phyloP scores from a whole-genome alignment of 2,329 filamentous ascomycete species.

The Beauveria varroae region DNA sequence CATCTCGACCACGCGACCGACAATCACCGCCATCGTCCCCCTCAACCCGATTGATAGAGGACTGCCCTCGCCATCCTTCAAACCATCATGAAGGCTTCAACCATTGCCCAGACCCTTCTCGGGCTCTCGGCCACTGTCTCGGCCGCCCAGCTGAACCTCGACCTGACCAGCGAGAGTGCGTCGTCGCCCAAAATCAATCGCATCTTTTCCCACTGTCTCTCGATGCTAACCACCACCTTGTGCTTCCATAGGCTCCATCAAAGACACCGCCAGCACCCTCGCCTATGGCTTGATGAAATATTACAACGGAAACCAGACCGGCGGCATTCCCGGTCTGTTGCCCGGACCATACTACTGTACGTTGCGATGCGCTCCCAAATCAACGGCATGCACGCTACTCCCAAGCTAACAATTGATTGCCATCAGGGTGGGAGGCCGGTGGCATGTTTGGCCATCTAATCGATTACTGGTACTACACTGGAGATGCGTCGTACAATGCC shows the following conservation, averaged over 20 bases:
- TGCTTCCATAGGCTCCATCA: slow-evolving; percentile 37
- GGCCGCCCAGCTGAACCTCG: background rate
- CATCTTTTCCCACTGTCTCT: background rate
- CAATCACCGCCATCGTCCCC: background rate
- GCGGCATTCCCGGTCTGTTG: slow-evolving; percentile 50
- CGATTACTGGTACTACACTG: slow-evolving; percentile 59
- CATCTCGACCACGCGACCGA: background rate
- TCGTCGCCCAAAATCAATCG: background rate
- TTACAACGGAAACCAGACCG: slow-evolving; percentile 52
- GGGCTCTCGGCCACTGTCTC: background rate
- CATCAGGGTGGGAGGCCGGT: slow-evolving; percentile 52
- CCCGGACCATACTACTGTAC: slow-evolving; percentile 58
- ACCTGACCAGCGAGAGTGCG: slow-evolving; percentile 3
- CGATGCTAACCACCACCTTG: background rate
- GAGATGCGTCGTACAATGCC: slow-evolving; percentile 52
- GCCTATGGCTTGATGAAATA: slow-evolving; percentile 41
- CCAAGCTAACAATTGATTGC: background rate
- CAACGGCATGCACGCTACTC: slow-evolving; percentile 20
- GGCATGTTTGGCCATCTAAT: slow-evolving; percentile 57
- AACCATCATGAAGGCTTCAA: background rate
- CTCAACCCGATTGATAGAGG: background rate
- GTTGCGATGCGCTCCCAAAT: slow-evolving; percentile 17
- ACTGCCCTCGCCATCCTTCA: background rate
- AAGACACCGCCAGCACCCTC: slow-evolving; percentile 38
- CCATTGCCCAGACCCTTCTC: background rate